Conservation (phyloP, 1,284 basidiomycete species). For the Sphaerobolus stellatus region DNA sequence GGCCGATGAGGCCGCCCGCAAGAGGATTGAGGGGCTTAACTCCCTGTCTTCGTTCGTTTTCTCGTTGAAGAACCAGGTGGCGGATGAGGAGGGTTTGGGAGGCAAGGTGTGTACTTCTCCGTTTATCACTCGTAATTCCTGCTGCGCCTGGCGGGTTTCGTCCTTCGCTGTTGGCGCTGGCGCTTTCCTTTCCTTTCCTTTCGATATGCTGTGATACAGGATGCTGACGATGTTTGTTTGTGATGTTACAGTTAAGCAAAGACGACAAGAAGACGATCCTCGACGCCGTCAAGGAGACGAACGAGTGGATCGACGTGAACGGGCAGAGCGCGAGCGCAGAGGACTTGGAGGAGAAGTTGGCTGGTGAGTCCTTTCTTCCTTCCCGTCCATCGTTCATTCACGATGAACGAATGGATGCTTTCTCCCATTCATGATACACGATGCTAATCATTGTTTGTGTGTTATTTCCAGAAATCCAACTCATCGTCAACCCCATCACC, state of each 20-base stretch:
- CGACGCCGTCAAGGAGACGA: slow-evolving; percentile 82
- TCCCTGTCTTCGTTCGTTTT: slow-evolving; percentile 75
- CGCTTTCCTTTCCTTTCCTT: too few relatives aligned
- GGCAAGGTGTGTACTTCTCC: slow-evolving; percentile 63
- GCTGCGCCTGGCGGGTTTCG: too few relatives aligned
- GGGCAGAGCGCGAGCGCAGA: slow-evolving; percentile 77
- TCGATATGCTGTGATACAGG: too few relatives aligned
- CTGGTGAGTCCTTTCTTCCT: slow-evolving; percentile 33
- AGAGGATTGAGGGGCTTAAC: slow-evolving; percentile 87
- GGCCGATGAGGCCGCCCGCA: slow-evolving; percentile 84
- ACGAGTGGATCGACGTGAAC: slow-evolving; percentile 88
- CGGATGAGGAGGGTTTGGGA: slow-evolving; percentile 86
- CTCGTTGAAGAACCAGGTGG: slow-evolving; percentile 83
- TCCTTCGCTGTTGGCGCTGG: too few relatives aligned
- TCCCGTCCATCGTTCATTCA: too few relatives aligned
- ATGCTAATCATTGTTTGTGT: slow-evolving; percentile 10
- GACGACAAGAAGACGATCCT: slow-evolving; percentile 90
- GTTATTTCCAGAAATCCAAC: slow-evolving; percentile 47
- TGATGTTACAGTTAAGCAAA: slow-evolving; percentile 48
- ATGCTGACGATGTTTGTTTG: too few relatives aligned
- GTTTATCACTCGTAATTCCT: too few relatives aligned
- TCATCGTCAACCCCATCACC: slow-evolving; percentile 72
- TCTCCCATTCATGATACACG: not conserved
- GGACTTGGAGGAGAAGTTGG: slow-evolving; percentile 89
- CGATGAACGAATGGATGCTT: too few relatives aligned